Conservation (phyloP, 2,329 filamentous ascomycete genomes). For the Neoarthrinium moseri region DNA sequence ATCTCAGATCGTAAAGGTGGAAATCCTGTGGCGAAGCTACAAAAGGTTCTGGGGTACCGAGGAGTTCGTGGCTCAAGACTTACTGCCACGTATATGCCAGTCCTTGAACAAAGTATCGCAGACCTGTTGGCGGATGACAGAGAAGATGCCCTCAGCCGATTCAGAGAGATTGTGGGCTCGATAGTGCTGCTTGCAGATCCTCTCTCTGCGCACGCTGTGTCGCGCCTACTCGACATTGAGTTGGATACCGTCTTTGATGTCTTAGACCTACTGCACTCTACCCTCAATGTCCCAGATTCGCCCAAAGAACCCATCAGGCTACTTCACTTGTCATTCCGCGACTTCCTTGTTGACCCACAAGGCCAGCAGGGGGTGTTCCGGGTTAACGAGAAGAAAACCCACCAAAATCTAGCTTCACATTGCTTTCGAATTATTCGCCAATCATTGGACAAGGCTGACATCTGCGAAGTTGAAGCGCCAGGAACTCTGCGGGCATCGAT, state of each 20-base stretch:
- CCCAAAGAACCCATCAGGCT: neutral
- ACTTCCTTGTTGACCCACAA: conserved; percentile 5
- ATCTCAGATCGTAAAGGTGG: conserved; percentile 15
- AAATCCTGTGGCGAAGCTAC: neutral
- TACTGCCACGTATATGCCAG: neutral
- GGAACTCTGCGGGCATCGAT: conserved; percentile 23
- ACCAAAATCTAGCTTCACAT: neutral
- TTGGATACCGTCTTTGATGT: neutral
- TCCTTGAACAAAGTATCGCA: neutral
- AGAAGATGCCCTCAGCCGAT: neutral
- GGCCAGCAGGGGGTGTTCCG: conserved; percentile 1
- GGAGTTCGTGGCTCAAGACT: neutral
- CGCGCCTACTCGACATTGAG: neutral
- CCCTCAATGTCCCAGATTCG: neutral
- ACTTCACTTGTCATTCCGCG: conserved; percentile 6
- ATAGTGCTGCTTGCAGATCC: neutral
- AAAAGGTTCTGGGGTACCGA: neutral
- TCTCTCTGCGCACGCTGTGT: neutral
- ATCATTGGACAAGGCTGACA: conserved; percentile 22
- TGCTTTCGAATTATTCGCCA: conserved; percentile 13
- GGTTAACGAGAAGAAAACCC: neutral
- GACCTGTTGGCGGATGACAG: neutral
- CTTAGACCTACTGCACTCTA: neutral
- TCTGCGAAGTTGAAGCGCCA: conserved; percentile 19
- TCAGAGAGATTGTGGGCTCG: neutral